Evolutionary conservation across 768 basidiomycete species (phyloP).

Genomic region (Zangia roseola): DNA sequence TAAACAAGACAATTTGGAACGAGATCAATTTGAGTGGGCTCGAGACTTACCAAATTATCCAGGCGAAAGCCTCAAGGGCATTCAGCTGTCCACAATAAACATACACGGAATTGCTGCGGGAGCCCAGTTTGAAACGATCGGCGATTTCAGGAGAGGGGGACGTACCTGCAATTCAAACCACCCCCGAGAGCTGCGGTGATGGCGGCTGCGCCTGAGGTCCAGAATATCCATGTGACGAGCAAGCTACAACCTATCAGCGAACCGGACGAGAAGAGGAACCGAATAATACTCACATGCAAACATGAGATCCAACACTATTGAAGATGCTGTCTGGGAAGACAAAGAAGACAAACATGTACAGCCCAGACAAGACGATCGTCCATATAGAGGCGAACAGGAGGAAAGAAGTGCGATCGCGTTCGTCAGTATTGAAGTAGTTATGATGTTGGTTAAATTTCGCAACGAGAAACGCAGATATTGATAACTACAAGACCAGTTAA

Average conservation of each 20-base stretch:
- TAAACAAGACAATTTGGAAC: background rate
- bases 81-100: constrained; percentile 77
- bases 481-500: constrained; percentile 41
- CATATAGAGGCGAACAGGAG: constrained; percentile 70
- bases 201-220: constrained; percentile 71
- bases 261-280: background rate
- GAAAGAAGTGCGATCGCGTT: constrained; percentile 65
- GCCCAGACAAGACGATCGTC: constrained; percentile 56
- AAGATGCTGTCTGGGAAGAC: constrained; percentile 45
- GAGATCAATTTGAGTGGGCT: background rate
- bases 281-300: constrained; percentile 50
- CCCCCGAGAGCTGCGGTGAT: constrained; percentile 68
- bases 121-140: background rate
- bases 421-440: constrained; percentile 46
- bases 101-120: constrained; percentile 38
- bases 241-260: constrained; percentile 43
- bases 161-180: constrained; percentile 66
- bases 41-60: constrained; percentile 63
- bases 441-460: constrained; percentile 56
- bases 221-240: constrained; percentile 71
- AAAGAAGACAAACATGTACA: constrained; percentile 57
- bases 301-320: constrained; percentile 63
- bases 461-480: constrained; percentile 72
- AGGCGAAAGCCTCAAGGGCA: constrained; percentile 71
- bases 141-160: background rate